Conservation (phyloP, 805 yeast species). For the Candida sanyiensis region DNA sequence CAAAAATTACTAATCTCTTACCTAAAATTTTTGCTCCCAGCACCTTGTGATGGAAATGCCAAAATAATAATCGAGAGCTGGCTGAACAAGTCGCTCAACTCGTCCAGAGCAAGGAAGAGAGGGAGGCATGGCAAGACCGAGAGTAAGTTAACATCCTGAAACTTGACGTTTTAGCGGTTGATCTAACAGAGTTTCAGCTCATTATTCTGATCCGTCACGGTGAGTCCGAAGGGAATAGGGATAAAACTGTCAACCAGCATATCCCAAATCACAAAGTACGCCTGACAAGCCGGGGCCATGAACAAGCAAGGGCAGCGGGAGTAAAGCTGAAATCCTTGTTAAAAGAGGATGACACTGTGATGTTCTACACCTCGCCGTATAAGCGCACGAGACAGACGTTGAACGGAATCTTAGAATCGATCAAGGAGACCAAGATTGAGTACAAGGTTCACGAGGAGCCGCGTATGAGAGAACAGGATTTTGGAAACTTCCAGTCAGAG, state of each 20-base stretch:
- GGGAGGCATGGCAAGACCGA: slow-evolving; percentile 25
- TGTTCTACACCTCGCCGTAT: slow-evolving; percentile 86
- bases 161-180: too few species aligned
- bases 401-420: slow-evolving; percentile 57
- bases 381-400: slow-evolving; percentile 80
- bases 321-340: slow-evolving; percentile 38
- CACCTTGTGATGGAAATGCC: slow-evolving; percentile 1
- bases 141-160: slow-evolving; percentile 21
- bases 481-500: slow-evolving; percentile 84
- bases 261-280: slow-evolving; percentile 79
- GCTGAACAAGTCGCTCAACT: too few species aligned
- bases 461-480: slow-evolving; percentile 89
- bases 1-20: too few species aligned
- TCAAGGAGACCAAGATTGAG: slow-evolving; percentile 36
- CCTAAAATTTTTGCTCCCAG: background rate
- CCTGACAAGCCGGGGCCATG: slow-evolving; percentile 65
- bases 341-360: slow-evolving; percentile 47
- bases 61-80: too few species aligned
- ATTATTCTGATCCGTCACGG: slow-evolving; percentile 86
- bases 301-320: slow-evolving; percentile 60
- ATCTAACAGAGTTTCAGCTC: slow-evolving; percentile 28
- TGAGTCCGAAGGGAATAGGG: slow-evolving; percentile 85
- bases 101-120: too few species aligned
- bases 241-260: slow-evolving; percentile 71
- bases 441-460: slow-evolving; percentile 79